Evolutionary conservation across 768 basidiomycete genomes (phyloP).

Genomic region (Pluteus cervinus): DNA sequence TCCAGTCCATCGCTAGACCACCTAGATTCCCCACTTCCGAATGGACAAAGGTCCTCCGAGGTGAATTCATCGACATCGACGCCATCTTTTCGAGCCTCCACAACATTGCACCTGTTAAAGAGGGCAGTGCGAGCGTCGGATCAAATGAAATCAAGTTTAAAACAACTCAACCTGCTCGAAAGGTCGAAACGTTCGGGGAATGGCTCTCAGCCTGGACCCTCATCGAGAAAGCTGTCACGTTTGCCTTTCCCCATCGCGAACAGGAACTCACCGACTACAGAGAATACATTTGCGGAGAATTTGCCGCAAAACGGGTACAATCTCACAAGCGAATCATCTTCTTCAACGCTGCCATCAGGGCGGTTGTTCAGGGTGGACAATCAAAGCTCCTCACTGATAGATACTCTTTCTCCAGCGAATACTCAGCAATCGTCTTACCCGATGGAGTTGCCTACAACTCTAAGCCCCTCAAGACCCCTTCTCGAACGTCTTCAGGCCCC

Average conservation of each 20-base stretch:
- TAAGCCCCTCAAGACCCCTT: neutral
- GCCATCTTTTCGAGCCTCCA: conserved; percentile 10
- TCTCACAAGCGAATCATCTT: conserved; percentile 16
- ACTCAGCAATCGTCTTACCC: conserved; percentile 7
- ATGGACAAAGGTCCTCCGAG: conserved; percentile 10
- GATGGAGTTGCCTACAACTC: conserved; percentile 6
- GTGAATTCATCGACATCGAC: conserved; percentile 10
- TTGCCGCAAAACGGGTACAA: conserved; percentile 6
- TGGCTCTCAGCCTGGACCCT: conserved; percentile 19
- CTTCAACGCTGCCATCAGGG: conserved; percentile 20
- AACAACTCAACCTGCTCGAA: conserved; percentile 7
- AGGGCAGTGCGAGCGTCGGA: conserved; percentile 13
- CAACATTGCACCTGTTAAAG: conserved; percentile 10
- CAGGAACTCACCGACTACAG: conserved; percentile 16
- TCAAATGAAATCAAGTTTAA: conserved; percentile 11
- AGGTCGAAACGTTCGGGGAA: conserved; percentile 12
- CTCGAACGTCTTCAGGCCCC: neutral
- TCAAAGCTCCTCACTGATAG: conserved; percentile 14
- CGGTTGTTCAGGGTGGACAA: conserved; percentile 8
- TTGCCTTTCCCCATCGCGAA: conserved; percentile 18
- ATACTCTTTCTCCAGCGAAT: conserved; percentile 2
- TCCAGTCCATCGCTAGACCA: too few species aligned
- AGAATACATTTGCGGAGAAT: conserved; percentile 16
- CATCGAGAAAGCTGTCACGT: conserved; percentile 10
- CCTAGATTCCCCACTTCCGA: conserved; percentile 6